Evolutionary conservation across 345 rosid species (phyloP).

Genomic region (Eucalyptus coolabah): DNA sequence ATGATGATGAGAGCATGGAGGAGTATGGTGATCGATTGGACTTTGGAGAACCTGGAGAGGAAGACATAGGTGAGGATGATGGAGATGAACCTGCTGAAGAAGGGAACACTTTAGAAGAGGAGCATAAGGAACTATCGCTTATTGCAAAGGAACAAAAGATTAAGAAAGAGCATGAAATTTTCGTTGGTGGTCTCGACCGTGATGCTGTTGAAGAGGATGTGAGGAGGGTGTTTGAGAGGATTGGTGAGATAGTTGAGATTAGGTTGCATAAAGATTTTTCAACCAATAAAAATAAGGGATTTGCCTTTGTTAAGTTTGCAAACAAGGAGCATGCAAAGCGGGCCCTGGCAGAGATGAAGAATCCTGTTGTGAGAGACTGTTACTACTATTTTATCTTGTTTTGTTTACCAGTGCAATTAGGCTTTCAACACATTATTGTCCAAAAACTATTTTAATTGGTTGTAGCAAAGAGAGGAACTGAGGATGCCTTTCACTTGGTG

Average conservation of each 20-base stretch:
- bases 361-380: slow-evolving; percentile 29
- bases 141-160: slow-evolving; percentile 36
- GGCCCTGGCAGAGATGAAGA: slow-evolving; percentile 55
- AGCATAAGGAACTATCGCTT: slow-evolving; percentile 27
- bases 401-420: background rate
- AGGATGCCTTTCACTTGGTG: background rate
- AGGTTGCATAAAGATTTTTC: slow-evolving; percentile 30
- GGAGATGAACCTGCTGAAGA: slow-evolving; percentile 2
- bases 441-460: background rate
- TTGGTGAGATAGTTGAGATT: slow-evolving; percentile 50
- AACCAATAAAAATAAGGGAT: slow-evolving; percentile 42
- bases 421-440: background rate
- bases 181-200: slow-evolving; percentile 48
- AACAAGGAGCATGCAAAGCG: slow-evolving; percentile 38
- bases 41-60: slow-evolving; percentile 43
- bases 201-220: slow-evolving; percentile 53
- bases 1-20: slow-evolving; percentile 29
- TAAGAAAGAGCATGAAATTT: slow-evolving; percentile 50
- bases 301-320: slow-evolving; percentile 57
- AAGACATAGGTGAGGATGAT: slow-evolving; percentile 16
- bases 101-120: slow-evolving; percentile 30
- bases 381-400: background rate
- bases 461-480: background rate
- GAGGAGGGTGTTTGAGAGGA: slow-evolving; percentile 38
- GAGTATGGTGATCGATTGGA: slow-evolving; percentile 51